Evolutionary conservation across 805 yeast species (phyloP).

Genomic region (Maudiozyma turicensis): DNA sequence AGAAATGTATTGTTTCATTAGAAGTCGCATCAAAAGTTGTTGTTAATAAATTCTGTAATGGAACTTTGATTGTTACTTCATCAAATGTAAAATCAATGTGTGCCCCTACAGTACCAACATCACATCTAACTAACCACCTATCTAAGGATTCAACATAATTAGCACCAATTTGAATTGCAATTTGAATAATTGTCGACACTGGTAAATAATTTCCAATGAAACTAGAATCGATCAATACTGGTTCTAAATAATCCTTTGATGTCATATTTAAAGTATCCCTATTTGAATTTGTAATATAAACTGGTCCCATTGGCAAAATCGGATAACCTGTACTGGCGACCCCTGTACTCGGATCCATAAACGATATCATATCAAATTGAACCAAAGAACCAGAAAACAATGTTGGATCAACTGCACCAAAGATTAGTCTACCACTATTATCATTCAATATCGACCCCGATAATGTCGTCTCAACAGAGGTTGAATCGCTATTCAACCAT

Average conservation of each 20-base stretch:
- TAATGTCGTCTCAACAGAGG: slow-evolving; percentile 1
- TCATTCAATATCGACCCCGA: slow-evolving; percentile 4
- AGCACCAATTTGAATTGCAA: slow-evolving; percentile 66
- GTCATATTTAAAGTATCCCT: slow-evolving; percentile 32
- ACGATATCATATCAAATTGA: slow-evolving; percentile 42
- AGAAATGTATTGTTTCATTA: slow-evolving; percentile 36
- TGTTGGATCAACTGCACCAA: slow-evolving; percentile 50
- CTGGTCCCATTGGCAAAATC: slow-evolving; percentile 38
- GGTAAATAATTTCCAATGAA: slow-evolving; percentile 44
- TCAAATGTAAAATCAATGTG: slow-evolving; percentile 45
- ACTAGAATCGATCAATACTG: slow-evolving; percentile 54
- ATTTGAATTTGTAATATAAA: slow-evolving; percentile 35
- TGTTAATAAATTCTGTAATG: slow-evolving; percentile 39
- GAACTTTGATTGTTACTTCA: slow-evolving; percentile 39
- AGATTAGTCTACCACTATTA: slow-evolving; percentile 32
- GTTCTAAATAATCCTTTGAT: slow-evolving; percentile 32
- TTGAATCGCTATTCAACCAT: slow-evolving; percentile 24
- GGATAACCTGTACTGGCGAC: slow-evolving; percentile 31
- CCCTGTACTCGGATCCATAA: slow-evolving; percentile 14
- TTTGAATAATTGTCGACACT: slow-evolving; percentile 41
- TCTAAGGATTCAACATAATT: slow-evolving; percentile 38
- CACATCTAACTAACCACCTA: slow-evolving; percentile 58
- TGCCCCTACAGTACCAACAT: slow-evolving; percentile 40
- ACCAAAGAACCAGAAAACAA: slow-evolving; percentile 39
- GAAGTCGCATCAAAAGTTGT: slow-evolving; percentile 27